These are phyloP conservation scores for Eutreptiella sp. DNA, from an alignment of 208 protist species.

Conservation along the genomic window DNA sequence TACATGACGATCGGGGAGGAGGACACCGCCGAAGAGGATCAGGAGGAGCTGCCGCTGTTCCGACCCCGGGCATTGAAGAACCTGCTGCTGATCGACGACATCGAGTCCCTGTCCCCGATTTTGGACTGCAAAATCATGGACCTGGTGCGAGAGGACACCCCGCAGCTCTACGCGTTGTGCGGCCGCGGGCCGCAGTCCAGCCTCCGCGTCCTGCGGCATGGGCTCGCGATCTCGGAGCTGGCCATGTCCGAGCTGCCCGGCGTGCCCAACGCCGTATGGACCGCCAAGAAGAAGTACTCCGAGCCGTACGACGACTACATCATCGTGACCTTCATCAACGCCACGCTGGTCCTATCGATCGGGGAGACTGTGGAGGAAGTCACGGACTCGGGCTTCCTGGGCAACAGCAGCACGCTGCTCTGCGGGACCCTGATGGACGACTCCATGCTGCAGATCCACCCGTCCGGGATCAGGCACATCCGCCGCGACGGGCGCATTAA, in stretches of 20 bases:
- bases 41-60: conserved; percentile 45
- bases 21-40: conserved; percentile 4
- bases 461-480: conserved; percentile 61
- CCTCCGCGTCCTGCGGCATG: conserved; percentile 69
- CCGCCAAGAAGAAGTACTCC: neutral
- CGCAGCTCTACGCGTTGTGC: conserved; percentile 64
- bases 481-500: conserved; percentile 46
- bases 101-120: conserved; percentile 63
- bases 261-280: conserved; percentile 19
- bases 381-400: conserved; percentile 58
- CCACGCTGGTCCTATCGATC: conserved; percentile 72
- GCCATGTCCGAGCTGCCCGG: conserved; percentile 57
- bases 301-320: conserved; percentile 63
- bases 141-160: conserved; percentile 45
- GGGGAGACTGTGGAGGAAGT: conserved; percentile 74
- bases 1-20: conserved; percentile 11
- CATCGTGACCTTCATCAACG: conserved; percentile 73
- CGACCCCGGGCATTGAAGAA: conserved; percentile 52
- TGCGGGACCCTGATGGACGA: conserved; percentile 23
- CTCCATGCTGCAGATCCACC: conserved; percentile 63
- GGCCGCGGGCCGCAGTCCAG: conserved; percentile 53
- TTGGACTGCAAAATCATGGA: conserved; percentile 56
- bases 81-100: conserved; percentile 51
- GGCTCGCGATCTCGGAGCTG: conserved; percentile 57
- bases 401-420: conserved; percentile 36